These are phyloP conservation scores for Aspergillus caelatus DNA, from an alignment of 2,329 filamentous ascomycete species.

Conservation along the genomic window DNA sequence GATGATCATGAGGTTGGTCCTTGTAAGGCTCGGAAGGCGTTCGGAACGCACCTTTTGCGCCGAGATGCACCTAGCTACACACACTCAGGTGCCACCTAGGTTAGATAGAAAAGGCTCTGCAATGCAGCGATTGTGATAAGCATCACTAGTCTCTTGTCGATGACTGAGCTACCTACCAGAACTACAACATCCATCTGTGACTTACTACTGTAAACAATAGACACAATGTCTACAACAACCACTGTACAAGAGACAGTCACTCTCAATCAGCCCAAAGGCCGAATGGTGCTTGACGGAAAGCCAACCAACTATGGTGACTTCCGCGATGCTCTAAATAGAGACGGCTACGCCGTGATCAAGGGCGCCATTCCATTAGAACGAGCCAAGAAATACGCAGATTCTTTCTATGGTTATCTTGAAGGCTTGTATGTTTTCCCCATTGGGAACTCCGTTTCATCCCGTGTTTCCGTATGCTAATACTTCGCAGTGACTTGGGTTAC, in stretches of 20 bases:
- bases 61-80: background rate
- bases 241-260: conserved; percentile 9
- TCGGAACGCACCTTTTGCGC: background rate
- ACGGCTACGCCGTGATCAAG: conserved; percentile 53
- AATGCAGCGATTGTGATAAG: background rate
- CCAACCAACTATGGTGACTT: conserved; percentile 25
- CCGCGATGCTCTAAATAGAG: conserved; percentile 31
- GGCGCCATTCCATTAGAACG: conserved; percentile 47
- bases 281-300: conserved; percentile 25
- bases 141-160: background rate
- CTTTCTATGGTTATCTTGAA: conserved; percentile 27
- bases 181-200: background rate
- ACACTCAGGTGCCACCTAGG: background rate
- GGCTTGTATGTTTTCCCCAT: conserved; percentile 19
- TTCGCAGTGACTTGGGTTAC: conserved; percentile 37
- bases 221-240: conserved; percentile 22
- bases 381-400: conserved; percentile 34
- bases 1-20: background rate
- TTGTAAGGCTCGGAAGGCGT: background rate
- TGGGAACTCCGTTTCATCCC: too few relatives aligned
- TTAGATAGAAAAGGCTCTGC: background rate
- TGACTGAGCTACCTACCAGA: background rate
- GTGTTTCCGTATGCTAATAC: background rate
- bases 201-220: background rate
- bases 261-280: conserved; percentile 9